phyloP scores from a whole-genome alignment of 2,329 filamentous ascomycete species.

The Neonectria sp. region DNA sequence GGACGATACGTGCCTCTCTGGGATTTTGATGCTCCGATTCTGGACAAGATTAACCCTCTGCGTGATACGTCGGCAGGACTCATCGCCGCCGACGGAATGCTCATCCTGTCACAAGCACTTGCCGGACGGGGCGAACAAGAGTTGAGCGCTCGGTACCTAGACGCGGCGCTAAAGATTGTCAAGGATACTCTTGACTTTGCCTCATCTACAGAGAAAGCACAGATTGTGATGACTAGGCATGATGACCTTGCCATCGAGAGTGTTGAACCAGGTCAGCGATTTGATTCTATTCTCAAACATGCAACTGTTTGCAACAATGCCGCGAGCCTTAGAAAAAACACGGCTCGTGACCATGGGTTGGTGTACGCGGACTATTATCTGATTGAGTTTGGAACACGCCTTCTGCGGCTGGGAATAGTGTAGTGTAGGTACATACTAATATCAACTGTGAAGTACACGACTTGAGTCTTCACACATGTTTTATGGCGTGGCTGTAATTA shows the following conservation, averaged over 20 bases:
- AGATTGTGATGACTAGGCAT: constrained; percentile 1
- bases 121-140: constrained; percentile 21
- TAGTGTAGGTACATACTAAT: not conserved
- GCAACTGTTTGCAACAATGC: not conserved
- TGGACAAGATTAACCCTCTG: constrained; percentile 45
- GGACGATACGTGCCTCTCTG: constrained; percentile 48
- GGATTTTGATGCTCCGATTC: constrained; percentile 59
- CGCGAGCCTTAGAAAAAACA: not conserved
- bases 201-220: constrained; percentile 44
- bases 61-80: constrained; percentile 56
- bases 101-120: constrained; percentile 55
- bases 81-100: constrained; percentile 59
- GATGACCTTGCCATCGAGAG: not conserved
- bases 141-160: constrained; percentile 42
- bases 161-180: constrained; percentile 48
- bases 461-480: too few species aligned
- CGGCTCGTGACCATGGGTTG: constrained; percentile 53
- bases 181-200: constrained; percentile 51
- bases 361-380: constrained; percentile 66
- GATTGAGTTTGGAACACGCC: constrained; percentile 43
- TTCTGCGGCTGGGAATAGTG: constrained; percentile 11
- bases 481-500: too few species aligned
- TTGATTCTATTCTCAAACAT: constrained; percentile 46
- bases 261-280: constrained; percentile 17
- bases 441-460: too few species aligned